These are phyloP conservation scores for Aspergillus amoenus DNA, from an alignment of 2,329 filamentous ascomycete species.

Conservation along the genomic window DNA sequence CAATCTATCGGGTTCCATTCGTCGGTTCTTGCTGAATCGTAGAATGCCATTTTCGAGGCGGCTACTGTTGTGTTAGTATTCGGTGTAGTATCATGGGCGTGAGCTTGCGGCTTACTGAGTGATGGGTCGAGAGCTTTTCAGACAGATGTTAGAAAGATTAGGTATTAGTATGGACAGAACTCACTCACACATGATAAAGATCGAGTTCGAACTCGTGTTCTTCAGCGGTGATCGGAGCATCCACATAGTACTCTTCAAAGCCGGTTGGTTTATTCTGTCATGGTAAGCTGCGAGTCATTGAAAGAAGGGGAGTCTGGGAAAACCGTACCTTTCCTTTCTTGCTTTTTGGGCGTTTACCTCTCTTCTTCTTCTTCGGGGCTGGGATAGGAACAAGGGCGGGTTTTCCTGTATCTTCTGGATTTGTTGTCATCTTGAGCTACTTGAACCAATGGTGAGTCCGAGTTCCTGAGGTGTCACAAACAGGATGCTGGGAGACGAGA, in stretches of 20 bases:
- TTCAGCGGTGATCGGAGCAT: constrained; percentile 71
- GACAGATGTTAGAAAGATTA: constrained; percentile 13
- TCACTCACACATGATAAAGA: constrained; percentile 65
- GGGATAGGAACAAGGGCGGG: not conserved
- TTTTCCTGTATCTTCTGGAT: not conserved
- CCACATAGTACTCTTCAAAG: constrained; percentile 79
- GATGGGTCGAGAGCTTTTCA: constrained; percentile 47
- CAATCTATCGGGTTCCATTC: constrained; percentile 63
- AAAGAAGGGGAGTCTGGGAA: not conserved
- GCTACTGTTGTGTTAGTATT: constrained; percentile 42
- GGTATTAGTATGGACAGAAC: not conserved
- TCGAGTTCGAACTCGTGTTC: constrained; percentile 66
- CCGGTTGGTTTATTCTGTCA: constrained; percentile 55
- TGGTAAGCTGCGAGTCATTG: constrained; percentile 1
- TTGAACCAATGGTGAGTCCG: not conserved
- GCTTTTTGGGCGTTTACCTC: constrained; percentile 38
- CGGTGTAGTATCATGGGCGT: not conserved
- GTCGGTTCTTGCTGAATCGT: constrained; percentile 74
- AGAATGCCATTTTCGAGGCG: constrained; percentile 85
- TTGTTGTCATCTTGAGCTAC: not conserved
- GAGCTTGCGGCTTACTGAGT: constrained; percentile 51
- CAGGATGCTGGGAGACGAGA: too few relatives aligned
- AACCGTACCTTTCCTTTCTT: constrained; percentile 34
- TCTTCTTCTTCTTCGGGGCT: constrained; percentile 31
- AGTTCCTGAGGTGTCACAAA: not conserved